These are phyloP conservation scores for Pestalotiopsis sp. DNA, from an alignment of 2,329 filamentous ascomycete species.

Conservation along the genomic window DNA sequence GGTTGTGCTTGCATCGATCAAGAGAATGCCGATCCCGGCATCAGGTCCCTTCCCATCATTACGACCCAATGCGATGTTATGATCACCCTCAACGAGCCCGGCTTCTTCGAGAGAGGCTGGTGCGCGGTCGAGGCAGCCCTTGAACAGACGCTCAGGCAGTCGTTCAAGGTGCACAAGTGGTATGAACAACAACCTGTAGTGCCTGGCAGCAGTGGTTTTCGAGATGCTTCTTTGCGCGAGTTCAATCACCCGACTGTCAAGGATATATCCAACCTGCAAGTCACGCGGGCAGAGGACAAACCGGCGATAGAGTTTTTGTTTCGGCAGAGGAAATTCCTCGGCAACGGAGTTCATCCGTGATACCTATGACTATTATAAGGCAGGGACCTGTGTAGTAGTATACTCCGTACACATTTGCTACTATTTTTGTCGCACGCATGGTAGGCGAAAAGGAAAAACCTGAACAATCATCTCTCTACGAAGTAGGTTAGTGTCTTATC, in stretches of 20 bases:
- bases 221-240: neutral
- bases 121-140: neutral
- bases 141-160: neutral
- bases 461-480: no score
- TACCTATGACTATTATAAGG: neutral
- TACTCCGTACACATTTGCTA: no score
- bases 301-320: constrained; percentile 5
- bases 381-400: no score
- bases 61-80: neutral
- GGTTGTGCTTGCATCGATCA: constrained; percentile 12
- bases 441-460: no score
- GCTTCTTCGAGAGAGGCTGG: constrained; percentile 7
- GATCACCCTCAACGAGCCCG: neutral
- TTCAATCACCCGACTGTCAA: neutral
- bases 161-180: constrained; percentile 4
- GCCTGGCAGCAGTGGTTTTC: neutral
- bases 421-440: no score
- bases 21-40: neutral
- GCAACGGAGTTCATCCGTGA: neutral
- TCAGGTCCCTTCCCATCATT: constrained; percentile 1
- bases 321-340: neutral
- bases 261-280: neutral
- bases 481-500: no score
- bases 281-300: neutral
- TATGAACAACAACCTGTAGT: neutral